phyloP scores from a whole-genome alignment of 2,329 filamentous ascomycete species.

The Cadophora malorum region DNA sequence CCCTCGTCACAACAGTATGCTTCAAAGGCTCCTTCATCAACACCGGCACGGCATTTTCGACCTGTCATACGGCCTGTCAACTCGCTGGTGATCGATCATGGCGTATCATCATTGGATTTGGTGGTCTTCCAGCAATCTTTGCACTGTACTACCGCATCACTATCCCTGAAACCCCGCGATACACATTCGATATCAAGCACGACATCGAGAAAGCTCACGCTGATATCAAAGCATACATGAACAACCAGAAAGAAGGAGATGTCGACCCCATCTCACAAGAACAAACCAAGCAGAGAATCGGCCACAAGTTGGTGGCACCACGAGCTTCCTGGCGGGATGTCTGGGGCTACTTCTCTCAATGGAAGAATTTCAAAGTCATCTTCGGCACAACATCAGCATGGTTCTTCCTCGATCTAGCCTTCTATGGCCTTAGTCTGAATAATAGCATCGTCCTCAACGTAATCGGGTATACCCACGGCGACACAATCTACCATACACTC shows the following conservation, averaged over 20 bases:
- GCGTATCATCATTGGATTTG: constrained; percentile 68
- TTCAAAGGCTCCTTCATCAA: constrained; percentile 70
- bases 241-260: constrained; percentile 65
- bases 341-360: constrained; percentile 69
- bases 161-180: constrained; percentile 86
- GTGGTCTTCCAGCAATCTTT: constrained; percentile 61
- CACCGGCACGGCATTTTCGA: constrained; percentile 52
- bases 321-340: constrained; percentile 77
- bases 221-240: constrained; percentile 76
- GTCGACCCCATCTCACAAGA: constrained; percentile 68
- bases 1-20: constrained; percentile 74
- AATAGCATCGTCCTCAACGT: constrained; percentile 74
- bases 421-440: constrained; percentile 76
- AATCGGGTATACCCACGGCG: constrained; percentile 73
- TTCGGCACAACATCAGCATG: constrained; percentile 82
- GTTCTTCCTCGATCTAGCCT: constrained; percentile 65
- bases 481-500: constrained; percentile 72
- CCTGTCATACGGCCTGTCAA: constrained; percentile 69
- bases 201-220: constrained; percentile 77
- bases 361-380: constrained; percentile 75
- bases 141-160: constrained; percentile 87
- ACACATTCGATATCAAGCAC: constrained; percentile 81
- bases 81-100: constrained; percentile 86
- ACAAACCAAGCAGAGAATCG: constrained; percentile 55
- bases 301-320: constrained; percentile 65